These are phyloP conservation scores for Saitozyma sp. DNA, from an alignment of 768 basidiomycete genomes.

Conservation along the genomic window DNA sequence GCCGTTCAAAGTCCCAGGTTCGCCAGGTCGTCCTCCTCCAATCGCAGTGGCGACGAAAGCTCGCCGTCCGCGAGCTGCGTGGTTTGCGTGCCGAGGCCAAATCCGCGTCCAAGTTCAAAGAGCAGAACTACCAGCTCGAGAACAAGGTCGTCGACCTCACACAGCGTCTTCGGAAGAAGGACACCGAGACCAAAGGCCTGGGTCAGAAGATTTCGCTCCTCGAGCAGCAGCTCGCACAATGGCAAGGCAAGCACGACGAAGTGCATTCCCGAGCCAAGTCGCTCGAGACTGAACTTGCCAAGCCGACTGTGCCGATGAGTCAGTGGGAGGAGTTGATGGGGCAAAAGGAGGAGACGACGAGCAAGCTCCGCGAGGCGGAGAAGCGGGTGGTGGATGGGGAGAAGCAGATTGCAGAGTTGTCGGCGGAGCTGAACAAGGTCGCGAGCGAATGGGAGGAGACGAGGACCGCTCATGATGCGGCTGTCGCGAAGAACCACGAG, in stretches of 20 bases:
- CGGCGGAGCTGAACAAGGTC: slow-evolving; percentile 72
- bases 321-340: slow-evolving; percentile 72
- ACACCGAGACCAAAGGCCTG: slow-evolving; percentile 84
- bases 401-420: slow-evolving; percentile 73
- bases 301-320: slow-evolving; percentile 68
- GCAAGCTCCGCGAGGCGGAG: slow-evolving; percentile 72
- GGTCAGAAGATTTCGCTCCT: slow-evolving; percentile 72
- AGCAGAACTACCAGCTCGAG: slow-evolving; percentile 94
- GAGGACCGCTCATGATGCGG: slow-evolving; percentile 65
- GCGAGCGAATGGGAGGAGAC: slow-evolving; percentile 72
- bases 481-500: slow-evolving; percentile 64
- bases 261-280: slow-evolving; percentile 71
- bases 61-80: slow-evolving; percentile 82
- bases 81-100: slow-evolving; percentile 84
- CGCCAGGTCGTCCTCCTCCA: slow-evolving; percentile 79
- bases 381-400: slow-evolving; percentile 79
- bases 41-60: slow-evolving; percentile 83
- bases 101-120: slow-evolving; percentile 95
- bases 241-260: slow-evolving; percentile 86
- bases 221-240: slow-evolving; percentile 80
- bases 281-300: slow-evolving; percentile 67
- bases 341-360: slow-evolving; percentile 77
- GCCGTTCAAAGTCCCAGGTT: slow-evolving; percentile 50
- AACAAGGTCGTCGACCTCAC: slow-evolving; percentile 99
- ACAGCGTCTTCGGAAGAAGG: slow-evolving; percentile 84